Base-by-base conservation (phyloP, 768 basidiomycete species). In the Tulasnella sp. region DNA sequence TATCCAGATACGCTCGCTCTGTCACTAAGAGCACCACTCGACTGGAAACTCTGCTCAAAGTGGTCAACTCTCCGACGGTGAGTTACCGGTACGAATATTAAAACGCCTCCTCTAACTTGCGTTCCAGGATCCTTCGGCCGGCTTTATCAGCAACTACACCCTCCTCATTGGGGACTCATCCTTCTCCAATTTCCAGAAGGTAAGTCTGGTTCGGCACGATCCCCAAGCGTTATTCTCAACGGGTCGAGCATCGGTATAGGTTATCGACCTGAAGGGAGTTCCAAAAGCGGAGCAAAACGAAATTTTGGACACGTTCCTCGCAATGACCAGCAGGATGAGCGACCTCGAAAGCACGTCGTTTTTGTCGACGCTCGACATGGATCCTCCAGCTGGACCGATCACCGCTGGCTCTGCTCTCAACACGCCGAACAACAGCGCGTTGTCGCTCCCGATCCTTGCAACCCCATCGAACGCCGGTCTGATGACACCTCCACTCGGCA, bases 121-220 rank as follows among this genome's bases (percentile, higher is more conserved):
- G 32, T 1, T 11, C 32, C 42, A 96, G 90, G 92, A 95, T 77
- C 95, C 96, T 17, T 83, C 92, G 1, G 94, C 96, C 79, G 93
- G 91, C 2, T 98, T 99, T 78, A 92, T 98, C 74, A 84, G 95
- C 71, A 98, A 98, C 77, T 99, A 98, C 78, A 95, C 93, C 8
- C 84, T 98, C 32, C 85, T 98, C 72, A 92, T 99, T 74, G 93
- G 93, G 29, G 96, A 98, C 80, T 89, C 91, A 5, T 95, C 95
- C 1, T 95, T 95, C 80, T 90, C 90, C 36, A 98, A 98, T 80
- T 99, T 99, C 83, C 97, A 98, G 83, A 99, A 99, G 88, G 94
- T 90, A 39, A 42, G 80, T 69, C 68, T 63, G 42, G 41, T 39
- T 42, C 42, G 41, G 62, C 63, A 36, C 66, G 29, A 72, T 26